Percentiles rank a stretch among this genome's conserved stretches.
phyloP scores from a whole-genome alignment of 2,329 filamentous ascomycete species.

The Ophiostoma sp. region DNA sequence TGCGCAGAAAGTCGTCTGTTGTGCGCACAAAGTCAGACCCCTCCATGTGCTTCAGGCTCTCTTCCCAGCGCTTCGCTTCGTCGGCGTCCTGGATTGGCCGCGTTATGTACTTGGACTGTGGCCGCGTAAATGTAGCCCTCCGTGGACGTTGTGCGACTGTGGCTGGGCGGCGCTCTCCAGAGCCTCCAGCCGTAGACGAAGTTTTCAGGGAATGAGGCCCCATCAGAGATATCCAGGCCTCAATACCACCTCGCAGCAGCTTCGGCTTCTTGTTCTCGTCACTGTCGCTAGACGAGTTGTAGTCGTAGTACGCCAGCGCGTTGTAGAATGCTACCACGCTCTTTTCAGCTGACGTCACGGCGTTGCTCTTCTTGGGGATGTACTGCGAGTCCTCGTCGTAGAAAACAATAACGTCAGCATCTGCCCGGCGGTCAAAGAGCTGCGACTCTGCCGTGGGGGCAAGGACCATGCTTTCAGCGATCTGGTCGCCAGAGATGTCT shows the following conservation, averaged over 20 bases:
- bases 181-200: slow-evolving; percentile 31
- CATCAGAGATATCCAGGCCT: slow-evolving; percentile 81
- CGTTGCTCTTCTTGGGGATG: slow-evolving; percentile 39
- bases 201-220: slow-evolving; percentile 58
- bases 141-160: slow-evolving; percentile 18
- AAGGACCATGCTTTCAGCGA: slow-evolving; percentile 63
- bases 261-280: slow-evolving; percentile 54
- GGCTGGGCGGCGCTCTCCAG: slow-evolving; percentile 16
- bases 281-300: slow-evolving; percentile 31
- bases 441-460: slow-evolving; percentile 68
- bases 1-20: slow-evolving; percentile 76
- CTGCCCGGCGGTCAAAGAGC: slow-evolving; percentile 64
- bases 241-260: slow-evolving; percentile 73
- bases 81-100: slow-evolving; percentile 67
- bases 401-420: slow-evolving; percentile 83
- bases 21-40: slow-evolving; percentile 57
- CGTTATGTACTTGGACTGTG: slow-evolving; percentile 43
- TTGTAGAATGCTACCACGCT: slow-evolving; percentile 69
- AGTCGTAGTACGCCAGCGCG: slow-evolving; percentile 78
- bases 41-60: slow-evolving; percentile 57
- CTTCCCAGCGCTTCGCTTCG: slow-evolving; percentile 76
- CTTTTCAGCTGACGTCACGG: slow-evolving; percentile 33
- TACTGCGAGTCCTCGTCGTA: slow-evolving; percentile 67
- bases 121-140: slow-evolving; percentile 31
- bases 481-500: slow-evolving; percentile 56